Percentiles rank a stretch among this genome's conserved stretches.
Evolutionary conservation across 148 eudicot species (phyloP).

Genomic region (Arbutus unedo): DNA sequence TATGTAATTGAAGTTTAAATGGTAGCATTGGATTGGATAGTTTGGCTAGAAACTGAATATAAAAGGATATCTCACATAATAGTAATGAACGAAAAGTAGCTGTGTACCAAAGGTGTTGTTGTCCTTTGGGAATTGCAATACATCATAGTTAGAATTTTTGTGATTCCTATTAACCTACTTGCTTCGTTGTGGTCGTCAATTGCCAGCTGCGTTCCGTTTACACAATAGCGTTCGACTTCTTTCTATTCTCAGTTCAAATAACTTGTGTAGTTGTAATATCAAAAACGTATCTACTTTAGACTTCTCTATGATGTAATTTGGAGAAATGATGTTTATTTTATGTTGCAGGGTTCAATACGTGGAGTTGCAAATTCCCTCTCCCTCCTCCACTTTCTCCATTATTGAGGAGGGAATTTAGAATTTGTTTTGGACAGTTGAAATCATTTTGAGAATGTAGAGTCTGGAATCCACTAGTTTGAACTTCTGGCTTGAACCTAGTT

Average conservation of each 20-base stretch:
- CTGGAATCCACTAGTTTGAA: no score
- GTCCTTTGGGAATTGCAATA: not conserved
- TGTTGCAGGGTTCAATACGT: not conserved
- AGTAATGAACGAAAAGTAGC: not conserved
- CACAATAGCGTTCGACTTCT: no score
- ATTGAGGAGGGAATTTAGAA: not conserved
- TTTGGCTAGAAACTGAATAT: not conserved
- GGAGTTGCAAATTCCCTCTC: not conserved
- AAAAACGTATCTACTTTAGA: not conserved
- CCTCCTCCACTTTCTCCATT: not conserved
- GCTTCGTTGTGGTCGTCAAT: not conserved
- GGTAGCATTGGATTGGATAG: not conserved
- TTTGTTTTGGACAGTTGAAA: constrained; percentile 2
- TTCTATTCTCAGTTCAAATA: not conserved
- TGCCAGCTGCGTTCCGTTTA: not conserved
- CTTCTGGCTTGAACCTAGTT: no score
- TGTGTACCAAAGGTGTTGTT: not conserved
- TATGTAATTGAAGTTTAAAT: not conserved
- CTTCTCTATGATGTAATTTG: not conserved
- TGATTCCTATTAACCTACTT: not conserved
- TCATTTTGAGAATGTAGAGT: not conserved
- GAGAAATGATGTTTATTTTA: not conserved
- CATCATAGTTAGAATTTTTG: not conserved
- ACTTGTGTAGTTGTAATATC: not conserved
- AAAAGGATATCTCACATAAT: not conserved